phyloP scores from a whole-genome alignment of 2,329 filamentous ascomycete genomes.

The Parafenestella ontariensis region DNA sequence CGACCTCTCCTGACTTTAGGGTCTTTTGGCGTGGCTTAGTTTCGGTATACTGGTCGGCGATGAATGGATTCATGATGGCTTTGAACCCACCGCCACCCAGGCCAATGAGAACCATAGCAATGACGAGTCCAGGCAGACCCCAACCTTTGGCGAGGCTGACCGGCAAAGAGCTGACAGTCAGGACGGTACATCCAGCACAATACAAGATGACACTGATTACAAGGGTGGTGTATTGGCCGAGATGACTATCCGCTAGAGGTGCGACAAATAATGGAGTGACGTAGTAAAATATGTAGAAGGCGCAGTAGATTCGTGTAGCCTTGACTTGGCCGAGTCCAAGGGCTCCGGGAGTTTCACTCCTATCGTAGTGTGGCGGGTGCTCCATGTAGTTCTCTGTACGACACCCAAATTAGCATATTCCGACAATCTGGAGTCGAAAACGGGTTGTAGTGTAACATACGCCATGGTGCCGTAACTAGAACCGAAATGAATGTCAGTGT shows the following conservation, averaged over 20 bases:
- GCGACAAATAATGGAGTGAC: conserved; percentile 46
- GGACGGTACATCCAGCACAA: conserved; percentile 26
- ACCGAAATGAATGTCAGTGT: conserved; percentile 2
- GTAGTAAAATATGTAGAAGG: conserved; percentile 63
- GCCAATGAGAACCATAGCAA: conserved; percentile 47
- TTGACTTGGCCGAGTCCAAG: conserved; percentile 42
- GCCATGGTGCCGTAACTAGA: conserved; percentile 40
- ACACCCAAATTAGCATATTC: conserved; percentile 3
- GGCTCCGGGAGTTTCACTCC: conserved; percentile 44
- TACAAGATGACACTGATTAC: conserved; percentile 41
- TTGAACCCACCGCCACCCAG: conserved; percentile 50
- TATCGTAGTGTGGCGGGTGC: conserved; percentile 32
- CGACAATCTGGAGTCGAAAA: not conserved
- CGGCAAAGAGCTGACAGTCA: conserved; percentile 32
- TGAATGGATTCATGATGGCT: conserved; percentile 45
- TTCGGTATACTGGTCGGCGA: conserved; percentile 46
- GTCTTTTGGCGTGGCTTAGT: conserved; percentile 25
- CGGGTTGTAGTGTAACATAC: conserved; percentile 21
- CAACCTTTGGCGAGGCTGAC: conserved; percentile 25
- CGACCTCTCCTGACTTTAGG: conserved; percentile 38
- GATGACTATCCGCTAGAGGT: conserved; percentile 48
- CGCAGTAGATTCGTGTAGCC: conserved; percentile 63
- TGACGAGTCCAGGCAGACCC: conserved; percentile 35
- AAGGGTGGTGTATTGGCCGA: conserved; percentile 50
- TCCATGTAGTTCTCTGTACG: conserved; percentile 54